Evolutionary conservation across 2,329 filamentous ascomycete genomes (phyloP).

Genomic region (Aspergillus pseudoterreus): DNA sequence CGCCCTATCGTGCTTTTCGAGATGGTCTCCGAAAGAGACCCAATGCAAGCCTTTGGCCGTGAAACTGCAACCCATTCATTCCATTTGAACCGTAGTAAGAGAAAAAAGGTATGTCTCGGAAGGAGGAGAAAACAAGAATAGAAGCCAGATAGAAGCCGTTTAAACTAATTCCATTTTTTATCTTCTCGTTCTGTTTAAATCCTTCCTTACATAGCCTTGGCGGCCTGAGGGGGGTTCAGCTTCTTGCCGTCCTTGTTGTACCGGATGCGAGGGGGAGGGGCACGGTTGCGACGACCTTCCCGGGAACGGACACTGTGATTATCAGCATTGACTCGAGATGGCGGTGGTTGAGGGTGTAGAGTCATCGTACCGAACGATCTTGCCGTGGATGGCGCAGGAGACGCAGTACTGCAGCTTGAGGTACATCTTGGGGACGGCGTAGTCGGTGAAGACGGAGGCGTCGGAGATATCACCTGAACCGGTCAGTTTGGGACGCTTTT

Average conservation of each 20-base stretch:
- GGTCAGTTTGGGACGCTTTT: background rate
- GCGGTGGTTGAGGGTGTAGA: background rate
- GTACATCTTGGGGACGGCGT: slow-evolving; percentile 99
- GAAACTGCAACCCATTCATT: slow-evolving; percentile 25
- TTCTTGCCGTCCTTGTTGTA: slow-evolving; percentile 99
- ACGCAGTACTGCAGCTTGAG: slow-evolving; percentile 99
- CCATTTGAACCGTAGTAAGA: slow-evolving; percentile 26
- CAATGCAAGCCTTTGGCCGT: slow-evolving; percentile 12
- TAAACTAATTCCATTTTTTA: slow-evolving; percentile 35
- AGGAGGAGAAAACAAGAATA: slow-evolving; percentile 36
- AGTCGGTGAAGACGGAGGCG: slow-evolving; percentile 98
- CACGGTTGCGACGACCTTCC: slow-evolving; percentile 97
- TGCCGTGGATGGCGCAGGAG: slow-evolving; percentile 99
- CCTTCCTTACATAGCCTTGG: slow-evolving; percentile 54
- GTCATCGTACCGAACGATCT: slow-evolving; percentile 97
- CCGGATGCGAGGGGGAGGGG: slow-evolving; percentile 91
- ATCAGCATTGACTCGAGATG: slow-evolving; percentile 12
- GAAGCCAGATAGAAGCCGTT: slow-evolving; percentile 29
- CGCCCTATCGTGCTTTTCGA: background rate
- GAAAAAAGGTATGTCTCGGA: slow-evolving; percentile 21
- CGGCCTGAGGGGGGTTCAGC: slow-evolving; percentile 80
- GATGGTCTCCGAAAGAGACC: too few species aligned
- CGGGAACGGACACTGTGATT: slow-evolving; percentile 83
- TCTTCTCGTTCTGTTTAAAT: slow-evolving; percentile 12
- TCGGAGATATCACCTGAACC: slow-evolving; percentile 96